These are phyloP conservation scores for Globisporangium yorkense DNA, from an alignment of 352 stramenopile species.

Conservation along the genomic window DNA sequence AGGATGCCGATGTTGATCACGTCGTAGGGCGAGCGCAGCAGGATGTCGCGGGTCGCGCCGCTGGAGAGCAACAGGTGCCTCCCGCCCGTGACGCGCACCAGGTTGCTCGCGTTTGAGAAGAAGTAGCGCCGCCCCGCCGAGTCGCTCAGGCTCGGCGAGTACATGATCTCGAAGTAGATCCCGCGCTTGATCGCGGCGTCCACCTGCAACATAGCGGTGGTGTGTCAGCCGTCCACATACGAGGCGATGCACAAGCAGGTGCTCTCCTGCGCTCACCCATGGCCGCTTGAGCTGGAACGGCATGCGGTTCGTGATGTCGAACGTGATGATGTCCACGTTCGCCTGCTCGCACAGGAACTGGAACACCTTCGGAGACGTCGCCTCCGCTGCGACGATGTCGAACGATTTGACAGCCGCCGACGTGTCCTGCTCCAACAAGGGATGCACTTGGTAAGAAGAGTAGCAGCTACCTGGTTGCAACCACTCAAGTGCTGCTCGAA, in stretches of 20 bases:
- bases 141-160: slow-evolving; percentile 69
- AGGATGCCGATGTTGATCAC: slow-evolving; percentile 76
- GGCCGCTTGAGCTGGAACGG: slow-evolving; percentile 76
- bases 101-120: slow-evolving; percentile 78
- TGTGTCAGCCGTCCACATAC: not conserved
- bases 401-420: slow-evolving; percentile 60
- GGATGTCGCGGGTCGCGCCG: slow-evolving; percentile 60
- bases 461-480: not conserved
- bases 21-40: slow-evolving; percentile 78
- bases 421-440: slow-evolving; percentile 21
- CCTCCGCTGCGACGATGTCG: slow-evolving; percentile 73
- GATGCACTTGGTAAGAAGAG: not conserved
- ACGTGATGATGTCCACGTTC: slow-evolving; percentile 78
- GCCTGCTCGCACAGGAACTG: slow-evolving; percentile 78
- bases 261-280: slow-evolving; percentile 28
- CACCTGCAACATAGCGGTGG: slow-evolving; percentile 24
- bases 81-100: slow-evolving; percentile 67
- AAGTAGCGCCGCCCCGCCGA: slow-evolving; percentile 77
- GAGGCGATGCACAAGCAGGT: not conserved
- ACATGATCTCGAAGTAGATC: slow-evolving; percentile 80
- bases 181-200: slow-evolving; percentile 60
- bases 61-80: slow-evolving; percentile 72
- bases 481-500: not conserved
- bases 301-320: slow-evolving; percentile 73
- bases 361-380: slow-evolving; percentile 61